These are phyloP conservation scores for Dictyostelium capitatum DNA, from an alignment of 78 protist species.

Conservation along the genomic window DNA sequence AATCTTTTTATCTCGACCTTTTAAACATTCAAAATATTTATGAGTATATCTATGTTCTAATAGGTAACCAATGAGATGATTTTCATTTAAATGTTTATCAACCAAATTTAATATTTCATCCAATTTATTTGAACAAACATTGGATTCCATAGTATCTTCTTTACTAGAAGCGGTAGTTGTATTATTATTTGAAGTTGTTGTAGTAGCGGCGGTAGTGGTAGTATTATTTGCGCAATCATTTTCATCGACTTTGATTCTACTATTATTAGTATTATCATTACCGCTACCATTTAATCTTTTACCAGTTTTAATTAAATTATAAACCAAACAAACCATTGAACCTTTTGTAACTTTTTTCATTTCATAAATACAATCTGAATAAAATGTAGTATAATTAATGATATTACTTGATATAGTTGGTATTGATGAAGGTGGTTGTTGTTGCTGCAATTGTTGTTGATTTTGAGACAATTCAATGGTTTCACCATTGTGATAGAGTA, in stretches of 20 bases:
- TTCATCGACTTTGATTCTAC: no score
- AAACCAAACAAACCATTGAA: conserved; percentile 26
- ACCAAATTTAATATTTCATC: no score
- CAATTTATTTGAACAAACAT: no score
- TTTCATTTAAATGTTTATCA: neutral
- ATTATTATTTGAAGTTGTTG: no score
- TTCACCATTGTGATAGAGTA: neutral
- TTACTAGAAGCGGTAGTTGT: no score
- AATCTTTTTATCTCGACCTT: neutral
- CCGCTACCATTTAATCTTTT: no score
- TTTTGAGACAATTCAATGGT: neutral
- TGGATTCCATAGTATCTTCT: no score
- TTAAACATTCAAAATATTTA: neutral
- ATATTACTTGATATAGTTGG: neutral
- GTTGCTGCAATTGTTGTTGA: neutral
- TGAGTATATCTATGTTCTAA: neutral
- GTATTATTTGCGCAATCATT: no score
- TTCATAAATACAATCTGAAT: conserved; percentile 28
- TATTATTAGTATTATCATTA: no score
- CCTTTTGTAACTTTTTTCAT: conserved; percentile 36
- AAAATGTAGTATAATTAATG: conserved; percentile 18
- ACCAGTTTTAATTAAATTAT: conserved; percentile 5
- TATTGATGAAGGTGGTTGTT: neutral
- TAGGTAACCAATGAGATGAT: neutral
- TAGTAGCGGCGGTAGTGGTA: no score